These are phyloP conservation scores for Ettlia oleoabundans DNA, from an alignment of 139 green algal genomes.

Conservation along the genomic window DNA sequence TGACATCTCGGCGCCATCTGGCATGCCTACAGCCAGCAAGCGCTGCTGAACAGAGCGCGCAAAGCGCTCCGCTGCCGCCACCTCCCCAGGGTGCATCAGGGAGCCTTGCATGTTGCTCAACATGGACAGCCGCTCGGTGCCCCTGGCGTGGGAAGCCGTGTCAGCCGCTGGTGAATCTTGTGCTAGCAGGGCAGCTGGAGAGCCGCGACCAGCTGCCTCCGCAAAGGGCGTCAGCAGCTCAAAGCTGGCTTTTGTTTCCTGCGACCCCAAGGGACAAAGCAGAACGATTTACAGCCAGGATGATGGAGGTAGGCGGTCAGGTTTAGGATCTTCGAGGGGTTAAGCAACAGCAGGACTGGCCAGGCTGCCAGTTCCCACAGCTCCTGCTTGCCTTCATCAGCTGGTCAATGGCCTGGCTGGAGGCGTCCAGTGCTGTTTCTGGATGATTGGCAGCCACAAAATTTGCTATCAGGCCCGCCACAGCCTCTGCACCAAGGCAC, in stretches of 20 bases:
- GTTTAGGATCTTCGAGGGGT: neutral
- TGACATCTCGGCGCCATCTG: neutral
- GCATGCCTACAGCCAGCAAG: constrained; percentile 9
- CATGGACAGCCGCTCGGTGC: constrained; percentile 4
- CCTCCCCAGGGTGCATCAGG: constrained; percentile 19
- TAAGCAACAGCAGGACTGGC: neutral
- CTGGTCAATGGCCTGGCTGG: too few relatives aligned
- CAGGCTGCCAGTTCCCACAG: neutral
- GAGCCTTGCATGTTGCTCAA: neutral
- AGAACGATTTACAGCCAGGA: too few relatives aligned
- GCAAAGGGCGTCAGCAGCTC: constrained; percentile 14
- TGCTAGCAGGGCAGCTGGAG: neutral
- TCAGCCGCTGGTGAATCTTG: neutral
- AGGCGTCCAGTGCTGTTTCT: neutral
- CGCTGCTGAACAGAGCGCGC: constrained; percentile 5
- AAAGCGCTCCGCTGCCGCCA: constrained; percentile 25
- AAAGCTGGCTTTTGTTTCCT: too few relatives aligned
- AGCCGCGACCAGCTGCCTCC: constrained; percentile 16
- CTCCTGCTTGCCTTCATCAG: too few relatives aligned
- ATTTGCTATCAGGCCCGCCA: constrained; percentile 6
- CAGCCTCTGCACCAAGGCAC: constrained; percentile 4
- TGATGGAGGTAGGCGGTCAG: too few relatives aligned
- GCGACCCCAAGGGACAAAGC: too few relatives aligned
- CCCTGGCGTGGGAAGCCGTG: neutral
- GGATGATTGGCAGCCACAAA: constrained; percentile 24